A percentile compares a stretch with the other conserved stretches of the same genome.
Evolutionary conservation across 345 rosid genomes (phyloP).

Genomic region (Citrus unshiu): DNA sequence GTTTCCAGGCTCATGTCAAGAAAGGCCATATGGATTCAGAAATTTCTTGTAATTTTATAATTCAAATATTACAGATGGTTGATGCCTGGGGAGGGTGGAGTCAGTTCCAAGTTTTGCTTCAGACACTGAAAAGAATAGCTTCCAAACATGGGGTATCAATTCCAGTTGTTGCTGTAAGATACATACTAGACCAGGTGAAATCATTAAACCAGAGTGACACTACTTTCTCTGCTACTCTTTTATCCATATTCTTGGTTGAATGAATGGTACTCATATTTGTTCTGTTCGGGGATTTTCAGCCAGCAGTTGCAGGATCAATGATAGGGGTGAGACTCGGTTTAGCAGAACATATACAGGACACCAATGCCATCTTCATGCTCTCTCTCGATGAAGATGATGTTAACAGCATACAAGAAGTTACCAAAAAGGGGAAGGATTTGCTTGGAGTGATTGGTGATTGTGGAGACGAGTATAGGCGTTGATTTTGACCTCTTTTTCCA

Average conservation of each 20-base stretch:
- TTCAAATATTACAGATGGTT: constrained; percentile 56
- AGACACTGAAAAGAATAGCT: constrained; percentile 62
- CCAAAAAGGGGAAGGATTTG: constrained; percentile 65
- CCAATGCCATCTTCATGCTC: constrained; percentile 67
- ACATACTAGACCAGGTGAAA: constrained; percentile 74
- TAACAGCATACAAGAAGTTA: constrained; percentile 56
- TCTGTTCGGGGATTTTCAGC: constrained; percentile 36
- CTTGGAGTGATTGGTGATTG: constrained; percentile 89
- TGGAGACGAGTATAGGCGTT: constrained; percentile 86
- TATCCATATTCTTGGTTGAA: neutral
- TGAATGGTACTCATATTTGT: neutral
- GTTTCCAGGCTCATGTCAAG: neutral
- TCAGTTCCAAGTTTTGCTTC: constrained; percentile 72
- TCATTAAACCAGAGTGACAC: neutral
- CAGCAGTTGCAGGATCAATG: constrained; percentile 92
- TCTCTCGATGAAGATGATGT: constrained; percentile 77
- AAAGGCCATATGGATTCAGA: neutral
- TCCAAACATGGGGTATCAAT: constrained; percentile 83
- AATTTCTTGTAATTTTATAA: neutral
- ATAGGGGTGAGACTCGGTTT: constrained; percentile 87
- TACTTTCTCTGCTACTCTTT: neutral
- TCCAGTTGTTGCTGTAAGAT: constrained; percentile 85
- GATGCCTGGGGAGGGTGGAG: constrained; percentile 99
- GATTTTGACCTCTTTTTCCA: neutral
- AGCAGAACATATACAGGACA: constrained; percentile 68